Evolutionary conservation across 305 asterid species (phyloP).

Genomic region (Solanum hybrid): DNA sequence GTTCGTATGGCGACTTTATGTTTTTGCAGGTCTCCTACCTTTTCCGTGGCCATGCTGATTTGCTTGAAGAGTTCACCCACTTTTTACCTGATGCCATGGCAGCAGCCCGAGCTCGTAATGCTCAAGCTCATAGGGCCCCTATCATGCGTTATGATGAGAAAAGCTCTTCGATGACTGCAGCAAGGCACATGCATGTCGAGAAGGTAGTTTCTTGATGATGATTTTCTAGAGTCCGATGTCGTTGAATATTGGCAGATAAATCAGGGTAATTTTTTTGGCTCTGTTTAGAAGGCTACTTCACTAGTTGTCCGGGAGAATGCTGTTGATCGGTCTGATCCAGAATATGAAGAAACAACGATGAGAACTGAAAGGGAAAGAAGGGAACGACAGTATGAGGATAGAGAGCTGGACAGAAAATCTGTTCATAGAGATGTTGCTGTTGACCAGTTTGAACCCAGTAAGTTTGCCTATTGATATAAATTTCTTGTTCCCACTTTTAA

Average conservation of each 20-base stretch:
- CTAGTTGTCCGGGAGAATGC: slow-evolving; percentile 34
- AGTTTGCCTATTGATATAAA: slow-evolving; percentile 15
- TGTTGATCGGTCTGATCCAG: slow-evolving; percentile 38
- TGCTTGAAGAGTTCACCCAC: slow-evolving; percentile 88
- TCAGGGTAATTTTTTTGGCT: slow-evolving; percentile 17
- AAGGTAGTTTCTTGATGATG: slow-evolving; percentile 45
- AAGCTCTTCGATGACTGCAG: slow-evolving; percentile 43
- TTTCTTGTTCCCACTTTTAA: not conserved
- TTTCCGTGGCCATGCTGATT: slow-evolving; percentile 72
- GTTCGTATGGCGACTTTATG: not conserved
- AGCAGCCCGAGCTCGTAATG: slow-evolving; percentile 37
- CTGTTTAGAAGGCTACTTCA: slow-evolving; percentile 47
- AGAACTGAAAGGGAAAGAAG: slow-evolving; percentile 39
- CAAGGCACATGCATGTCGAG: slow-evolving; percentile 38
- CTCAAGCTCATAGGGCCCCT: slow-evolving; percentile 45
- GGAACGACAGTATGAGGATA: slow-evolving; percentile 46
- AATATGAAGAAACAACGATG: slow-evolving; percentile 14
- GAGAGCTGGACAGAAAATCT: slow-evolving; percentile 36
- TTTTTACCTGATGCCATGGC: slow-evolving; percentile 80
- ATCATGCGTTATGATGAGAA: slow-evolving; percentile 42
- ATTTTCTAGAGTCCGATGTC: slow-evolving; percentile 10
- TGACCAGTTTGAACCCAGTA: slow-evolving; percentile 57
- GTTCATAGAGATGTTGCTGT: slow-evolving; percentile 34
- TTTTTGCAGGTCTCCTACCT: slow-evolving; percentile 78
- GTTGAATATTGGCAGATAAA: slow-evolving; percentile 4